These are phyloP conservation scores for Coprinopsis cinerea DNA, from an alignment of 768 basidiomycete genomes.

Conservation along the genomic window DNA sequence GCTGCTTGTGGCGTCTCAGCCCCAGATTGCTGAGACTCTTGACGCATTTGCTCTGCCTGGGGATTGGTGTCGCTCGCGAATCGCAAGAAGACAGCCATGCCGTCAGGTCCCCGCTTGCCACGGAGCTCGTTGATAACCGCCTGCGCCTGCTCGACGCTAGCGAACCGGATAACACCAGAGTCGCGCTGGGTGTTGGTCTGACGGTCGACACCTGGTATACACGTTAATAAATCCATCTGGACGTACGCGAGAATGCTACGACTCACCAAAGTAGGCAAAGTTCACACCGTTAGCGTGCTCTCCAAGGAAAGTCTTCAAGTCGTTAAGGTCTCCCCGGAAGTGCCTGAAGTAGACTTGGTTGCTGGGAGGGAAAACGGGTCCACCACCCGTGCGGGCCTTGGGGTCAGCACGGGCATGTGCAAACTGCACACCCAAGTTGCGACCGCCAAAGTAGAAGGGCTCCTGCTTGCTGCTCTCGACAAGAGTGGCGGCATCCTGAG, in stretches of 20 bases:
- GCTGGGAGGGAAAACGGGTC: neutral
- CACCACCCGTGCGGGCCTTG: neutral
- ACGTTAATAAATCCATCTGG: neutral
- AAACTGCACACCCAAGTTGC: neutral
- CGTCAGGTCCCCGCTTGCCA: slow-evolving; percentile 2
- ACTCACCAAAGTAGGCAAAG: slow-evolving; percentile 8
- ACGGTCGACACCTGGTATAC: neutral
- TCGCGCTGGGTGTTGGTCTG: neutral
- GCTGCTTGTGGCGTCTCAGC: no score
- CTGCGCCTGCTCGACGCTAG: neutral
- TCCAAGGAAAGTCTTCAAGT: slow-evolving; percentile 2
- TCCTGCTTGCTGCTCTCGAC: slow-evolving; percentile 9
- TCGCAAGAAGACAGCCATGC: neutral
- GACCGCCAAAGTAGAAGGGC: slow-evolving; percentile 7
- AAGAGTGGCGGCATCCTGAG: slow-evolving; percentile 1
- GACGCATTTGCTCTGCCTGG: neutral
- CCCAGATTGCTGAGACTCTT: no score
- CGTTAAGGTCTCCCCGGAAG: slow-evolving; percentile 2
- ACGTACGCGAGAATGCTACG: neutral
- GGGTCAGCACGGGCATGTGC: neutral
- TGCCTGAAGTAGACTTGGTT: neutral
- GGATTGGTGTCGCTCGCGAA: neutral
- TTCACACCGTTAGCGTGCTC: neutral
- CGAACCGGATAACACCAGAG: slow-evolving; percentile 3
- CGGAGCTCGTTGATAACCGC: neutral